phyloP scores from a whole-genome alignment of 208 protist species.

The Leishmania guyanensis region DNA sequence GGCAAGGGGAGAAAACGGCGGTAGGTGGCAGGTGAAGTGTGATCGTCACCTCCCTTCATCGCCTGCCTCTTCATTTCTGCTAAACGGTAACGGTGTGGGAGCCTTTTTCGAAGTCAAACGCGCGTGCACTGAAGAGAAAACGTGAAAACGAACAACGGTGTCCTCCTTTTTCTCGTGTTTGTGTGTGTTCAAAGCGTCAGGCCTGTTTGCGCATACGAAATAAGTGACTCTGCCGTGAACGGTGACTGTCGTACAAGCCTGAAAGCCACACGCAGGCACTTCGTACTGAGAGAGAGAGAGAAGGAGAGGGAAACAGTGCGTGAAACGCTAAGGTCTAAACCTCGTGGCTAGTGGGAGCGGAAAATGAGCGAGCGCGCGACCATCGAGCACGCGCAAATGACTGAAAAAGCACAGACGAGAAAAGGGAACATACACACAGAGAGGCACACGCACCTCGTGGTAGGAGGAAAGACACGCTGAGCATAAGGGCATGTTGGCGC shows the following conservation, averaged over 20 bases:
- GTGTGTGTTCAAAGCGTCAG: neutral
- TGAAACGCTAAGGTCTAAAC: neutral
- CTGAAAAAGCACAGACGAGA: neutral
- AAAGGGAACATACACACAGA: neutral
- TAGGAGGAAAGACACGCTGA: neutral
- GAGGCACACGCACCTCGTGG: neutral
- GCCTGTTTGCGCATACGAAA: neutral
- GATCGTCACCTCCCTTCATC: neutral
- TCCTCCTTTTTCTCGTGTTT: neutral
- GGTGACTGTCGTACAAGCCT: neutral
- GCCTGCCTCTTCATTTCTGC: neutral
- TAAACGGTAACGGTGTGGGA: neutral
- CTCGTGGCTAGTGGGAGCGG: neutral
- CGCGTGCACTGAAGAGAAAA: neutral
- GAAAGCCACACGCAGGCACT: neutral
- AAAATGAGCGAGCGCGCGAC: neutral
- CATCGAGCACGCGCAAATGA: neutral
- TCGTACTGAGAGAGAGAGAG: neutral
- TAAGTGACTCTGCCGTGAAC: neutral
- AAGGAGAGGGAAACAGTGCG: neutral
- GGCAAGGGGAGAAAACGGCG: neutral
- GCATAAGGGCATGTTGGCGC: neutral
- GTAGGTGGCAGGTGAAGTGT: neutral
- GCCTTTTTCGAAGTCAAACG: neutral
- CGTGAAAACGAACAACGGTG: neutral